Base-by-base conservation (phyloP, 2,329 filamentous ascomycete genomes). In the Rosellinia necatrix region DNA sequence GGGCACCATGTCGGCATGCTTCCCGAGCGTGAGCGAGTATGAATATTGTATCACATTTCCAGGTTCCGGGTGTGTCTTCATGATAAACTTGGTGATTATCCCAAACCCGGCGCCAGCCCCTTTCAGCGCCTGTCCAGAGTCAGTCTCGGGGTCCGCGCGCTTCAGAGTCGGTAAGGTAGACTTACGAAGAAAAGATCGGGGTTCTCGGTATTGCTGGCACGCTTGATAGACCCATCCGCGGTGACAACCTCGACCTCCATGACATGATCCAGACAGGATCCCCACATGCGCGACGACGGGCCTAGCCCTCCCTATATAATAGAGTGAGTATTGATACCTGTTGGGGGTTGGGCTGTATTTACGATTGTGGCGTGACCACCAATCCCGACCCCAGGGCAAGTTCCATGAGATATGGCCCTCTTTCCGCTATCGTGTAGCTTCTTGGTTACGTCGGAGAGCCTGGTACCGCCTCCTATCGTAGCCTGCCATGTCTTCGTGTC, bases 251-350 rank as follows among this genome's bases (percentile, higher is more conserved):
- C 77, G 13, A 80, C 77, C 61, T 79, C 79, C 38, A 82, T 53
- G 24, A 86, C 71, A 30, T 83, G 80, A 63, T 86, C 83, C 2
- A 85, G 72, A 7, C 76, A 75, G 2, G 75, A 75, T 46, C 83
- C 83, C 81, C 82, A 85, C 77, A 83, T 82, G 17, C 83, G 75
- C 4, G 81, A 84, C 59, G 78, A 76, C n/a, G 81, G 79, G 0
- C 83, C 83, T 5, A 84, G 75, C 1, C 83, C 83, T 41, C 83
- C 83, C 78, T 84, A 54, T 84, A 54, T 12, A 46, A 8, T 19
- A 8, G 27, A 43, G 60, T 67, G 7, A 66, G 59, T 13, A 27
- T 24, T 54, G 61, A 49, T 59, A 58, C 17, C 6, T 3, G 12
- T 13, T 10, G 1, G 19, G 21, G n/a, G 19, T 25, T n/a, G 13